phyloP scores from a whole-genome alignment of 495 filamentous ascomycete species.

The Venustampulla echinocandica region DNA sequence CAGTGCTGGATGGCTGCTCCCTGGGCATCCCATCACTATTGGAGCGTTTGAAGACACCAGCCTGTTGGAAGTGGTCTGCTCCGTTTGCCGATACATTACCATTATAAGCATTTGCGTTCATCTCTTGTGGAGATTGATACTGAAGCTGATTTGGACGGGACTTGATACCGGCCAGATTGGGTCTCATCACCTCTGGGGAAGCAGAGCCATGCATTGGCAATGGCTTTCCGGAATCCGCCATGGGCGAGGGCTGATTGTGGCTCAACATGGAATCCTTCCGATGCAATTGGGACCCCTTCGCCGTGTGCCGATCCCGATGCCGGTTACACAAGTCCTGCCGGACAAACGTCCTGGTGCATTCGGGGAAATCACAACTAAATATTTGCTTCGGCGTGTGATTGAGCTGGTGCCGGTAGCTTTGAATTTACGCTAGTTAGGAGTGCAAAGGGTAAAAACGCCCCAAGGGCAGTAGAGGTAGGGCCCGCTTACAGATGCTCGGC shows the following conservation, averaged over 20 bases:
- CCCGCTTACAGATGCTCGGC: conserved; percentile 79
- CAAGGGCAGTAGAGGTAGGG: conserved; percentile 15
- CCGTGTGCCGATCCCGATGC: conserved; percentile 93
- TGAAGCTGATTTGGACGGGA: conserved; percentile 38
- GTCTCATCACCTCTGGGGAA: conserved; percentile 43
- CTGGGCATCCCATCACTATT: conserved; percentile 21
- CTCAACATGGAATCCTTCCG: conserved; percentile 72
- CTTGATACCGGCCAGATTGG: conserved; percentile 29
- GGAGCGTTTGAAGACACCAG: conserved; percentile 19
- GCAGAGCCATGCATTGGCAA: conserved; percentile 32
- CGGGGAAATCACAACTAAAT: conserved; percentile 88
- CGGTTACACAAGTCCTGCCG: conserved; percentile 89
- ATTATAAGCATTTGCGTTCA: conserved; percentile 33
- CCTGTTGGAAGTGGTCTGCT: conserved; percentile 10
- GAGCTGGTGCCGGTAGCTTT: conserved; percentile 76
- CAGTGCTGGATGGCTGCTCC: conserved; percentile 3
- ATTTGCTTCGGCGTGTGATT: conserved; percentile 97
- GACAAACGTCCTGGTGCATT: conserved; percentile 85
- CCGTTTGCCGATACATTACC: conserved; percentile 18
- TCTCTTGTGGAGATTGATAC: conserved; percentile 44
- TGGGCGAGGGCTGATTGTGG: conserved; percentile 47
- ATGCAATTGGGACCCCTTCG: conserved; percentile 86
- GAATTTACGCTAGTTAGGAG: conserved; percentile 12
- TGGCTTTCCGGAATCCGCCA: conserved; percentile 32
- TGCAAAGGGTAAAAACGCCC: background rate